These are phyloP conservation scores for Verticillium nonalfalfae DNA, from an alignment of 2,329 filamentous ascomycete genomes.

Conservation along the genomic window DNA sequence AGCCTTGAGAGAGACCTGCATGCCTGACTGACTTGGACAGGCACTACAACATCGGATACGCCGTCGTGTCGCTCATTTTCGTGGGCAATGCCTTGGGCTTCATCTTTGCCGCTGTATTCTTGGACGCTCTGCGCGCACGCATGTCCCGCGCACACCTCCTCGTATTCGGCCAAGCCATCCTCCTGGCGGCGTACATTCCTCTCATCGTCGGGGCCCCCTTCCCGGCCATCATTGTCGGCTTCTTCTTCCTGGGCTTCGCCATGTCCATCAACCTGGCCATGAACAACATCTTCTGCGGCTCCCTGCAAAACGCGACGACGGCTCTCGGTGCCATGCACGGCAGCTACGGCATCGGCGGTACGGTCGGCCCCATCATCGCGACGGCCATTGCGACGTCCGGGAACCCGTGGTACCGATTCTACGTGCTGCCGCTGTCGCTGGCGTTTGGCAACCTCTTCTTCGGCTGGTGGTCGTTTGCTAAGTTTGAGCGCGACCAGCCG, in stretches of 20 bases:
- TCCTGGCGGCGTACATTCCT: conserved; percentile 57
- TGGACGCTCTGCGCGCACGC: conserved; percentile 55
- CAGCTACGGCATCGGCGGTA: conserved; percentile 60
- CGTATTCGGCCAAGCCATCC: conserved; percentile 48
- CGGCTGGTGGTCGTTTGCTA: conserved; percentile 61
- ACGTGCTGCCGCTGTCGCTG: conserved; percentile 58
- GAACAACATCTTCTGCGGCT: conserved; percentile 52
- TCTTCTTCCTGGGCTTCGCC: conserved; percentile 60
- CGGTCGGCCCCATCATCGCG: conserved; percentile 64
- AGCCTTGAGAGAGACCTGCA: not conserved
- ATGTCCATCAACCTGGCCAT: conserved; percentile 50
- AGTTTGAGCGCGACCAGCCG: conserved; percentile 56
- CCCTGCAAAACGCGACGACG: conserved; percentile 45
- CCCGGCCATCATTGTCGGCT: conserved; percentile 57
- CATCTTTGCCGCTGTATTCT: conserved; percentile 62
- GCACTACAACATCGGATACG: conserved; percentile 69
- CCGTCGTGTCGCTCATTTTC: conserved; percentile 75
- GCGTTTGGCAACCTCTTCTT: conserved; percentile 50
- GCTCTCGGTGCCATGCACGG: conserved; percentile 61
- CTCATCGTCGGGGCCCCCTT: conserved; percentile 66
- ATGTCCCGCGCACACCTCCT: conserved; percentile 62
- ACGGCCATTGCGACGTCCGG: conserved; percentile 61
- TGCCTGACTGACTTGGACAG: conserved; percentile 21
- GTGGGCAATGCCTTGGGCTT: conserved; percentile 72
- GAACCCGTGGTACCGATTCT: conserved; percentile 66